Evolutionary conservation across 2,329 filamentous ascomycete genomes (phyloP).

Genomic region (Hypocreales sp.): DNA sequence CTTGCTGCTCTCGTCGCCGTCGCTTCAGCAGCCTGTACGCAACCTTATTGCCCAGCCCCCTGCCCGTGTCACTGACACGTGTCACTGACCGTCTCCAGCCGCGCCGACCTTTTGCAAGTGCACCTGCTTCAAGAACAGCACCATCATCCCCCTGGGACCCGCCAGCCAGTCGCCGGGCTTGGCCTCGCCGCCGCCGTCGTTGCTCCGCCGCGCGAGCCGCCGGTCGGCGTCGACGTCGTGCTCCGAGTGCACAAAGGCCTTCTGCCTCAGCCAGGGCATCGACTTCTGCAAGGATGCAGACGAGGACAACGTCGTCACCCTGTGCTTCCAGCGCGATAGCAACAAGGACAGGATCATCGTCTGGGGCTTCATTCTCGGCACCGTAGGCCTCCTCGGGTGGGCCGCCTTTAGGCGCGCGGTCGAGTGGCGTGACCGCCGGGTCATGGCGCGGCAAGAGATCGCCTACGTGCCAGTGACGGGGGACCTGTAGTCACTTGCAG

Average conservation of each 20-base stretch:
- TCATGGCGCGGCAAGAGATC: slow-evolving; percentile 11
- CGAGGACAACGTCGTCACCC: slow-evolving; percentile 45
- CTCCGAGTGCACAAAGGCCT: slow-evolving; percentile 47
- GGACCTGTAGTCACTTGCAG: slow-evolving; percentile 1
- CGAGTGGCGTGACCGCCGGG: slow-evolving; percentile 20
- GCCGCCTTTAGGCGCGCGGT: slow-evolving; percentile 34
- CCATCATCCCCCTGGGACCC: slow-evolving; percentile 46
- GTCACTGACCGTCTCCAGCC: slow-evolving; percentile 28
- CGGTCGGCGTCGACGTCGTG: slow-evolving; percentile 32
- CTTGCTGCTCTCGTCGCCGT: slow-evolving; percentile 19
- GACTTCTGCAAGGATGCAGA: slow-evolving; percentile 47
- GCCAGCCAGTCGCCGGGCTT: slow-evolving; percentile 14
- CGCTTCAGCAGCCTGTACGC: slow-evolving; percentile 26
- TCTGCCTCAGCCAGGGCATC: slow-evolving; percentile 43
- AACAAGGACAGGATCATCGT: slow-evolving; percentile 53
- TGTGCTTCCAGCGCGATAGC: slow-evolving; percentile 52
- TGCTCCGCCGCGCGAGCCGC: slow-evolving; percentile 7
- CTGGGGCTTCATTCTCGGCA: slow-evolving; percentile 46
- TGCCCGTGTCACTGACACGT: too few species aligned
- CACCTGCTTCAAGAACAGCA: slow-evolving; percentile 55
- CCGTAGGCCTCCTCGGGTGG: slow-evolving; percentile 43
- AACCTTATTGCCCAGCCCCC: too few species aligned
- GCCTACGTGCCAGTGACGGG: slow-evolving; percentile 15
- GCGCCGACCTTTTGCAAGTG: slow-evolving; percentile 55
- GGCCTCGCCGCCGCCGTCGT: slow-evolving; percentile 6